Percentiles rank a stretch among this genome's conserved stretches.
These are phyloP conservation scores for Sporisorium exsertum DNA, from an alignment of 1,284 basidiomycete genomes.

Conservation along the genomic window DNA sequence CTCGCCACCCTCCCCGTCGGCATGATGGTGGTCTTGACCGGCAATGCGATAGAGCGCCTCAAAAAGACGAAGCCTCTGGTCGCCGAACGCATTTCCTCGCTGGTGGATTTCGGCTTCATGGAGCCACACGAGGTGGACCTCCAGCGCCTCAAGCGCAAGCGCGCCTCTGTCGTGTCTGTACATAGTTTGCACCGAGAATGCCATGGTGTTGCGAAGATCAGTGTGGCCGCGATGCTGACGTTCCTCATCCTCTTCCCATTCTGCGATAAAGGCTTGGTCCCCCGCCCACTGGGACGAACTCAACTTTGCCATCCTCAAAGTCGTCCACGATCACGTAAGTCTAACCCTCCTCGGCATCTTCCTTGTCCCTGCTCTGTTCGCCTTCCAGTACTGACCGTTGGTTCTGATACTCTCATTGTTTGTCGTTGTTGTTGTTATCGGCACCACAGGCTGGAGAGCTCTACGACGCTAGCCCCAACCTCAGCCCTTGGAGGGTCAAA, in stretches of 20 bases:
- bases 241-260: neutral
- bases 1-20: no score
- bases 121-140: no score
- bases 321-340: constrained; percentile 36
- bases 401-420: neutral
- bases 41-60: no score
- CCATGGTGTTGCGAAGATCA: no score
- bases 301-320: constrained; percentile 50
- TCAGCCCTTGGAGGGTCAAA: constrained; percentile 34
- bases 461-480: constrained; percentile 36
- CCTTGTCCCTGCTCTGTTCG: neutral
- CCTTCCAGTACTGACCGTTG: neutral
- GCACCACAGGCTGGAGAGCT: constrained; percentile 21
- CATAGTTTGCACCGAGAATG: no score
- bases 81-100: no score
- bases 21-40: no score
- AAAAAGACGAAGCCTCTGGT: no score
- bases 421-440: no score
- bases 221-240: neutral
- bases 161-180: no score
- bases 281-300: constrained; percentile 29
- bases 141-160: no score
- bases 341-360: neutral
- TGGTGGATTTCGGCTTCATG: no score
- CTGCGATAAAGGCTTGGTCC: constrained; percentile 16